These are phyloP conservation scores for Pelomyxa schiedti DNA, from an alignment of 78 protist species.

Conservation along the genomic window DNA sequence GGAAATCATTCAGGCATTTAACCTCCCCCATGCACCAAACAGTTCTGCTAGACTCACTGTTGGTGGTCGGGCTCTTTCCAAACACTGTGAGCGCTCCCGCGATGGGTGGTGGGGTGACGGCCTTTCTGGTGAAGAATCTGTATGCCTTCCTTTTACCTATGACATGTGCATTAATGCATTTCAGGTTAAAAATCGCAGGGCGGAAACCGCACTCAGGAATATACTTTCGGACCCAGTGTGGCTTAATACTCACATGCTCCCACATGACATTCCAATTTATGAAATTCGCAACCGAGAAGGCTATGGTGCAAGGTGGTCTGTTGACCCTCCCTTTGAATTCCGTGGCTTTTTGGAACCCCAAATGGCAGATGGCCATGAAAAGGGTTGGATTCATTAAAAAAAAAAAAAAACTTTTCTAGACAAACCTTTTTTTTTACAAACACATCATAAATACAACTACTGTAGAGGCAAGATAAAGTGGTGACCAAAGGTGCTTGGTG, in stretches of 20 bases:
- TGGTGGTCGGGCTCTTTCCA: conserved; percentile 3
- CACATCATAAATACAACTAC: too few relatives aligned
- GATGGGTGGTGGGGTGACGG: conserved; percentile 1
- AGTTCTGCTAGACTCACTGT: background rate
- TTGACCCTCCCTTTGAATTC: background rate
- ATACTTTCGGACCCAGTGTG: background rate
- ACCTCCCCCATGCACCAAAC: background rate
- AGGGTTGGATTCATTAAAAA: conserved; percentile 2
- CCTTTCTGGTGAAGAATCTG: background rate
- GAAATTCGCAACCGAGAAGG: background rate
- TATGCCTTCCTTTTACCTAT: too few relatives aligned
- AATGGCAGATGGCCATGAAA: background rate
- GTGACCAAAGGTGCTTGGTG: too few relatives aligned
- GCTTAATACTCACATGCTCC: conserved; percentile 1
- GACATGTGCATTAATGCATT: too few relatives aligned
- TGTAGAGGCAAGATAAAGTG: too few relatives aligned
- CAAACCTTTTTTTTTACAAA: too few relatives aligned
- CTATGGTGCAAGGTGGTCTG: conserved; percentile 12
- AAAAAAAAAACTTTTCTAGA: too few relatives aligned
- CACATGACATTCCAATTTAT: background rate
- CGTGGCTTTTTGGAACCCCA: conserved; percentile 9
- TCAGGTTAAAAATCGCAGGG: background rate
- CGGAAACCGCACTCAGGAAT: background rate
- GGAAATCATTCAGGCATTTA: background rate
- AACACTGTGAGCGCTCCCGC: background rate